Evolutionary conservation across 2,329 filamentous ascomycete species (phyloP).

Genomic region (Cladophialophora immunda): DNA sequence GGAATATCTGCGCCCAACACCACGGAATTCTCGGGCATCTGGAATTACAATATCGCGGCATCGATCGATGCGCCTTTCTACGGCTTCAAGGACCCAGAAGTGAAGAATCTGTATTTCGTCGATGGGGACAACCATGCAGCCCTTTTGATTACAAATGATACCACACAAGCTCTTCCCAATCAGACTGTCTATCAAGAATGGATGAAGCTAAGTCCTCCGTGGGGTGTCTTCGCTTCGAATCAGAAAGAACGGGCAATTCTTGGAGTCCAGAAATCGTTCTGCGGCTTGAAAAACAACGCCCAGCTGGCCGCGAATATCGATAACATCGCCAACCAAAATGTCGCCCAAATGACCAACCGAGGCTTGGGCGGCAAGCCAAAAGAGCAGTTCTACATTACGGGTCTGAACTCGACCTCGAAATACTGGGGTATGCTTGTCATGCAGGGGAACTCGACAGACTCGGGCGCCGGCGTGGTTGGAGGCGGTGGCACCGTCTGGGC

Average conservation of each 20-base stretch:
- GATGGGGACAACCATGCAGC: conserved; percentile 84
- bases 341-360: conserved; percentile 72
- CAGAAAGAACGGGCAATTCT: conserved; percentile 66
- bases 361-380: conserved; percentile 75
- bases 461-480: conserved; percentile 64
- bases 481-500: conserved; percentile 81
- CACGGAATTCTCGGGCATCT: conserved; percentile 70
- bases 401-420: conserved; percentile 73
- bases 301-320: conserved; percentile 68
- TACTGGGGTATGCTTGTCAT: conserved; percentile 79
- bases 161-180: conserved; percentile 63
- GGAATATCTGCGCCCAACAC: conserved; percentile 76
- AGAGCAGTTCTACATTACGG: conserved; percentile 85
- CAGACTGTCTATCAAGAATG: conserved; percentile 61
- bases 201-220: conserved; percentile 70
- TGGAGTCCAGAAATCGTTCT: conserved; percentile 82
- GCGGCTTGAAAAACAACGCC: conserved; percentile 75
- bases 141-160: conserved; percentile 78
- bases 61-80: conserved; percentile 84
- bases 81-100: conserved; percentile 42
- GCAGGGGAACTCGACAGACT: conserved; percentile 63
- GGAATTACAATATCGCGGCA: conserved; percentile 81
- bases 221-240: conserved; percentile 78
- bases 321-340: conserved; percentile 57
- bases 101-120: conserved; percentile 77